Base-by-base conservation (phyloP, 2,329 filamentous ascomycete genomes). In the Cadophora luteo-olivacea region DNA sequence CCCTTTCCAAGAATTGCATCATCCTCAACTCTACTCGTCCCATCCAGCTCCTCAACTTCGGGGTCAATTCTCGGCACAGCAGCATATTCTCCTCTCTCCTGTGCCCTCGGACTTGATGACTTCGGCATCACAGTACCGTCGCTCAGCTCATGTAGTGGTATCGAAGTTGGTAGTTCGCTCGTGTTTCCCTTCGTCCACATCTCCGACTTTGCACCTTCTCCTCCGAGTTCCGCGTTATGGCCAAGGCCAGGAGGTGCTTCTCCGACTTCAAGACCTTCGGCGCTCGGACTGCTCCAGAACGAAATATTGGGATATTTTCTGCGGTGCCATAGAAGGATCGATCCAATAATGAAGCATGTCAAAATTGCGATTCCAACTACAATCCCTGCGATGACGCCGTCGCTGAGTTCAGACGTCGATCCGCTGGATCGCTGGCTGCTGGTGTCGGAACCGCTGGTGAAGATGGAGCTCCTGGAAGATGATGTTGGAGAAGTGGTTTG, bases 101-200 rank as follows among this genome's bases (percentile, higher is more conserved):
- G 61, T 16, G 61, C 14, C 5, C 48, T 33, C 36, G 24, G 16
- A 24, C 3, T 33, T n/a, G n/a, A 24, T 14, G 9, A 1, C 6
- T 36, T 33, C 9, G n/a, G 29, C 12, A 51, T 24, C n/a, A 12
- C 22, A 1, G 36, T 24, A 19, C 52, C 52, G 7, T 55, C 52
- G 14, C 52, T 33, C 29, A 55, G 52, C 25, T 55, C 52, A 16
- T 55, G 52, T n/a, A 14, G 52, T 33, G 52, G 25, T 8, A 36
- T 22, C 9, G 33, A 36, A 51, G n/a, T 22, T 9, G 61, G 61
- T 1, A 63, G 48, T 25, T 63, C 61, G 24, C 29, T 63, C 16
- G 61, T 51, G 9, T 63, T 63, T 19, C 45, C 51, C 9, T 51
- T 63, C 61, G 29, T 63, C 61, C 61, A 52, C 7, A 36, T 48